Conservation (phyloP, 345 rosid species). For the Pelargonium nanum region DNA sequence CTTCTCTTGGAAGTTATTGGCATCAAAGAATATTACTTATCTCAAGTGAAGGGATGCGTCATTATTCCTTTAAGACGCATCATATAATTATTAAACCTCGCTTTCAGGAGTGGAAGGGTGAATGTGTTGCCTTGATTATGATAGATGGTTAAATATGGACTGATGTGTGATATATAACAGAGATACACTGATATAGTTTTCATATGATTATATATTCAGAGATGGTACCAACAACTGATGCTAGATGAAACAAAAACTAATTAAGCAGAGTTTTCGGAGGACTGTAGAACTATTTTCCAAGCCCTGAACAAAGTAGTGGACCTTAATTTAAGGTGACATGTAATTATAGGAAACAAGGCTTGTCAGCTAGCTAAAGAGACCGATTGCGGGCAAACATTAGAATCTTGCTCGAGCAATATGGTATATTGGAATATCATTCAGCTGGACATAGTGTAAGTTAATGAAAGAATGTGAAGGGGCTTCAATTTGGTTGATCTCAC, state of each 20-base stretch:
- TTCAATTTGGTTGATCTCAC: no score
- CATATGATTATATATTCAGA: no score
- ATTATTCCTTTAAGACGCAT: background rate
- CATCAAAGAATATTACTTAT: background rate
- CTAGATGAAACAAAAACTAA: background rate
- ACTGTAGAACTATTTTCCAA: background rate
- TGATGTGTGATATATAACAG: background rate
- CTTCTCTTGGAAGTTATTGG: background rate
- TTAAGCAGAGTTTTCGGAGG: background rate
- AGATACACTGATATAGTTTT: background rate
- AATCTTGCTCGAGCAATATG: no score
- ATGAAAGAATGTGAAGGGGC: no score
- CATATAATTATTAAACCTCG: background rate
- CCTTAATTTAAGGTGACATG: no score
- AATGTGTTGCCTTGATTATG: background rate
- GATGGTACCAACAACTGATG: background rate
- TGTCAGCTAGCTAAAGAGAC: no score
- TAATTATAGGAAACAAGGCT: no score
- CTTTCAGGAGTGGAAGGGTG: background rate
- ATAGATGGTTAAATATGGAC: no score
- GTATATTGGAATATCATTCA: no score
- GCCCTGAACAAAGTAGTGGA: background rate
- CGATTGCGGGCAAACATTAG: no score
- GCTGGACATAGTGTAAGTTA: no score
- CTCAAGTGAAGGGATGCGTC: background rate